These are phyloP conservation scores for Aspergillus floridensis DNA, from an alignment of 2,329 filamentous ascomycete genomes.

Conservation along the genomic window DNA sequence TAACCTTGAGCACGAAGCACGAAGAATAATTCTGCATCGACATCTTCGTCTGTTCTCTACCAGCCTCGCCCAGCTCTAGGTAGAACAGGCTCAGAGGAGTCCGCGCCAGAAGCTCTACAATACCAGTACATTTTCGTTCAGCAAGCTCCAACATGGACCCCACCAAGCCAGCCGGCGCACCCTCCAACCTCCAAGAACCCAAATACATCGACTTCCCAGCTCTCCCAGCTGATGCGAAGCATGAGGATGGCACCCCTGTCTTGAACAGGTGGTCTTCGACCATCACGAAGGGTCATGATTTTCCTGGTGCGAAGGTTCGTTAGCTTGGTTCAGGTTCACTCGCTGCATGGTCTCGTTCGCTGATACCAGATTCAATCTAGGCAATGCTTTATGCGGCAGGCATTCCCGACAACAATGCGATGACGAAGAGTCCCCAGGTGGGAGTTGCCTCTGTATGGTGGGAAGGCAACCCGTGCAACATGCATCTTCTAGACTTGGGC, in stretches of 20 bases:
- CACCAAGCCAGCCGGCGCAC: conserved; percentile 17
- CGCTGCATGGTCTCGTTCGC: background rate
- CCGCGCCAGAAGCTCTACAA: too few relatives aligned
- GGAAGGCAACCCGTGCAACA: conserved; percentile 94
- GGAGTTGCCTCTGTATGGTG: conserved; percentile 93
- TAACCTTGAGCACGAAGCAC: conserved; percentile 9
- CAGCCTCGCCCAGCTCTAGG: background rate
- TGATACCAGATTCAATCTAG: conserved; percentile 41
- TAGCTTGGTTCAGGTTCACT: background rate
- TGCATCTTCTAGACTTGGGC: conserved; percentile 76
- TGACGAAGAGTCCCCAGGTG: conserved; percentile 88
- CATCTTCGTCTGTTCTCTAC: conserved; percentile 15
- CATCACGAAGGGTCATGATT: conserved; percentile 82
- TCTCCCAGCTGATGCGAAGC: conserved; percentile 50
- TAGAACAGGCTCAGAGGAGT: background rate
- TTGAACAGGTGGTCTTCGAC: conserved; percentile 85
- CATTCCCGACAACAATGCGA: conserved; percentile 74
- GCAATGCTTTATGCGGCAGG: conserved; percentile 95
- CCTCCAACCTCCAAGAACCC: conserved; percentile 41
- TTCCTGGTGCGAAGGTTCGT: conserved; percentile 78
- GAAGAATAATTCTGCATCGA: conserved; percentile 12
- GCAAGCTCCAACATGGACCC: conserved; percentile 21
- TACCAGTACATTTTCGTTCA: background rate
- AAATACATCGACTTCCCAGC: conserved; percentile 59
- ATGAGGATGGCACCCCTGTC: conserved; percentile 57